phyloP scores from a whole-genome alignment of 2,329 filamentous ascomycete species.

The Coniochaeta hoffmannii region DNA sequence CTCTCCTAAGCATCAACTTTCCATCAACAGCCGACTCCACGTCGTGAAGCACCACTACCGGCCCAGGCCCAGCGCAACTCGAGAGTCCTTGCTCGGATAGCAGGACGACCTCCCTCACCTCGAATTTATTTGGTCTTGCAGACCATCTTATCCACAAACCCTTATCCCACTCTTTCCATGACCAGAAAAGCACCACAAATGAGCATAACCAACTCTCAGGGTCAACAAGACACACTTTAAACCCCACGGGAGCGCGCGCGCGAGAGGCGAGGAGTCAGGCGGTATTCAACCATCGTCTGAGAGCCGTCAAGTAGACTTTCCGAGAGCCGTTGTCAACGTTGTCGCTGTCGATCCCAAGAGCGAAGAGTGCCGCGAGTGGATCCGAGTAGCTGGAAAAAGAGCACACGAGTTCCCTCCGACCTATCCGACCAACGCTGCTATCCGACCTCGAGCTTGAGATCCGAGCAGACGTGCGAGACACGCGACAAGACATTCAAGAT shows the following conservation, averaged over 20 bases:
- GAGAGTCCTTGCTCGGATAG: constrained; percentile 10
- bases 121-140: constrained; percentile 18
- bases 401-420: neutral
- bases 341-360: constrained; percentile 16
- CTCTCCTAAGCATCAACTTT: constrained; percentile 6
- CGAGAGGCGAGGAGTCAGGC: constrained; percentile 49
- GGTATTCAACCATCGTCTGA: constrained; percentile 53
- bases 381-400: constrained; percentile 9
- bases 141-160: constrained; percentile 28
- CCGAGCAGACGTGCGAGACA: constrained; percentile 10
- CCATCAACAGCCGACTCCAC: constrained; percentile 13
- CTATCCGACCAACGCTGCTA: neutral
- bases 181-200: constrained; percentile 46
- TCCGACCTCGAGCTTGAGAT: neutral
- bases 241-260: constrained; percentile 59
- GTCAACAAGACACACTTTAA: constrained; percentile 63
- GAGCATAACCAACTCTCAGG: constrained; percentile 39
- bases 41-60: constrained; percentile 17
- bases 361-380: neutral
- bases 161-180: constrained; percentile 41
- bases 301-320: constrained; percentile 20
- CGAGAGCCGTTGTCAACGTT: constrained; percentile 23
- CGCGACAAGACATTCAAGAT: constrained; percentile 42
- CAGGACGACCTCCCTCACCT: constrained; percentile 2
- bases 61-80: constrained; percentile 6